These are phyloP conservation scores for Starmerella davenportii DNA, from an alignment of 805 yeast species.

Conservation along the genomic window DNA sequence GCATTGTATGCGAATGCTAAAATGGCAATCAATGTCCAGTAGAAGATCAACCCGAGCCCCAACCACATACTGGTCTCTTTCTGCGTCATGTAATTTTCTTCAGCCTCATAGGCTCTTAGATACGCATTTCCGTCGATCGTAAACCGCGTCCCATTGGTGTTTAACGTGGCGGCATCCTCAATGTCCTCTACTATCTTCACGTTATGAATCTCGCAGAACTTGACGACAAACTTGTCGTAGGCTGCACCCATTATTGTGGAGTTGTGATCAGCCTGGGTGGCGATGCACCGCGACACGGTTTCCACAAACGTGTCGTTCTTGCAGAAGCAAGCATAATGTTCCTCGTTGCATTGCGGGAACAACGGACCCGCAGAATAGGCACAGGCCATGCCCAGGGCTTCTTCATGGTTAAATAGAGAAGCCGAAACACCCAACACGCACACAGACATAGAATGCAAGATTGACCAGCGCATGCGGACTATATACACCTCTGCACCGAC, in stretches of 20 bases:
- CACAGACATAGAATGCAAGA: not conserved
- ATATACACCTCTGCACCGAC: too few relatives aligned
- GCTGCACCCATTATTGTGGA: conserved; percentile 18
- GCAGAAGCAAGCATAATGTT: conserved; percentile 21
- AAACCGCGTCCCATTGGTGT: conserved; percentile 1
- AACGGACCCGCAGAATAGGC: conserved; percentile 13
- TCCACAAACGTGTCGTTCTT: conserved; percentile 17
- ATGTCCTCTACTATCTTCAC: conserved; percentile 2
- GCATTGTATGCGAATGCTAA: conserved; percentile 3
- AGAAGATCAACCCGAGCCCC: conserved; percentile 20
- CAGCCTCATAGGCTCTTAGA: conserved; percentile 13
- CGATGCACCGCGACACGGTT: conserved; percentile 22
- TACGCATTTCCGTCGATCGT: conserved; percentile 8
- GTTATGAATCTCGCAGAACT: conserved; percentile 17
- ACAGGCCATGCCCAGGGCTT: conserved; percentile 15
- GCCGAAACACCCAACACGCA: conserved; percentile 1
- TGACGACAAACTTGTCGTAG: conserved; percentile 19
- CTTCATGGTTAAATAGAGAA: conserved; percentile 8
- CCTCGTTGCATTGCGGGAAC: conserved; percentile 12
- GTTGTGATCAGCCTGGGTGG: conserved; percentile 13
- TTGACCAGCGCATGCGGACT: too few relatives aligned
- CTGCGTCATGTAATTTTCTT: conserved; percentile 13
- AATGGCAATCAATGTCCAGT: conserved; percentile 19
- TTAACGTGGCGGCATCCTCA: conserved; percentile 9
- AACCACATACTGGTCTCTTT: conserved; percentile 21